phyloP scores from a whole-genome alignment of 495 filamentous ascomycete genomes.

The Cercophora scortea region DNA sequence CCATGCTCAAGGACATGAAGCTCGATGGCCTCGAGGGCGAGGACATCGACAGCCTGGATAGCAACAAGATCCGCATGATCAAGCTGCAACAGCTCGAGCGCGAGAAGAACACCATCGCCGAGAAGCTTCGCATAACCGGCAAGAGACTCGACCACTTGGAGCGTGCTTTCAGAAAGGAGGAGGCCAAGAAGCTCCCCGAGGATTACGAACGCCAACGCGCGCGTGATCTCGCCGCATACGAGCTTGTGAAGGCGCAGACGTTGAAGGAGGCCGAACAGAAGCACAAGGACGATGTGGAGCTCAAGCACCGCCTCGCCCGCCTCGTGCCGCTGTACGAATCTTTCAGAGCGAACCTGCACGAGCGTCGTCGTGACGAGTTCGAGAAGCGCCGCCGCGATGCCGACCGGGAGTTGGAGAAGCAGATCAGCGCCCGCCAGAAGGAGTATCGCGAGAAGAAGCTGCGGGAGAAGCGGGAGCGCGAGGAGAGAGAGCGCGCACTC shows the following conservation, averaged over 20 bases:
- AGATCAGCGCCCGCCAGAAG: constrained; percentile 78
- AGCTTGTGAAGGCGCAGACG: constrained; percentile 64
- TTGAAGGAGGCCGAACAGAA: constrained; percentile 74
- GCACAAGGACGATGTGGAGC: constrained; percentile 77
- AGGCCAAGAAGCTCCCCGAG: constrained; percentile 79
- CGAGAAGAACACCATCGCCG: constrained; percentile 89
- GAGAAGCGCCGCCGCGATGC: constrained; percentile 86
- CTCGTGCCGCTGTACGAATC: constrained; percentile 73
- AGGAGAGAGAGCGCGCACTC: constrained; percentile 65
- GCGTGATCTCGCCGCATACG: constrained; percentile 71
- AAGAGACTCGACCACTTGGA: constrained; percentile 98
- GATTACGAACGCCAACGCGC: constrained; percentile 84
- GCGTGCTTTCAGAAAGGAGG: constrained; percentile 91
- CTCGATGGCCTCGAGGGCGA: constrained; percentile 74
- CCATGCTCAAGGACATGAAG: constrained; percentile 91
- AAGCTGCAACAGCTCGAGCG: constrained; percentile 93
- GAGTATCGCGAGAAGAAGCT: constrained; percentile 68
- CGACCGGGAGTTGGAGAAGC: constrained; percentile 80
- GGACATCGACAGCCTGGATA: constrained; percentile 72
- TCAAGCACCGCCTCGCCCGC: constrained; percentile 83
- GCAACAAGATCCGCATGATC: constrained; percentile 79
- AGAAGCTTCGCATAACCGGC: constrained; percentile 81
- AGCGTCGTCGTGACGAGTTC: constrained; percentile 88
- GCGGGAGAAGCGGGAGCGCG: constrained; percentile 70
- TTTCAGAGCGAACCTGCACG: constrained; percentile 71